A percentile compares a stretch with the other conserved stretches of the same genome.
phyloP scores from a whole-genome alignment of 2,329 filamentous ascomycete species.

The Ampelomyces quisqualis region DNA sequence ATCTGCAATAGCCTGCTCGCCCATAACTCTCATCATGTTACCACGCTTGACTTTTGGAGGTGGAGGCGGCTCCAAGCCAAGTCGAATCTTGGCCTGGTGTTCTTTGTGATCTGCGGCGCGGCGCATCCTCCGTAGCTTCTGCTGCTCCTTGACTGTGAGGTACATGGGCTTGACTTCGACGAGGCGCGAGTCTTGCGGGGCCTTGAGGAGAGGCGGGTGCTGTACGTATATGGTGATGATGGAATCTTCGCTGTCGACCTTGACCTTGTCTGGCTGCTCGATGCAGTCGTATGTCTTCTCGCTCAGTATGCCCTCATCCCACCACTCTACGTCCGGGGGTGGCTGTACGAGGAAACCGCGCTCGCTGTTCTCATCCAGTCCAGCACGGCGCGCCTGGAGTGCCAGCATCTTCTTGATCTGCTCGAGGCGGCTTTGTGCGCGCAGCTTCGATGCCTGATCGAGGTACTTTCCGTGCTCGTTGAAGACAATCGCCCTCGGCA shows the following conservation, averaged over 20 bases:
- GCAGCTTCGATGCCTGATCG: constrained; percentile 83
- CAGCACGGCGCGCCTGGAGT: constrained; percentile 81
- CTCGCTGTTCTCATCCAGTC: constrained; percentile 90
- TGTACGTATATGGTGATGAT: constrained; percentile 91
- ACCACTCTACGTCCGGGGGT: constrained; percentile 93
- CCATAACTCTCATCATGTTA: constrained; percentile 95
- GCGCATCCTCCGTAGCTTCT: constrained; percentile 84
- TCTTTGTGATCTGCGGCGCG: constrained; percentile 94
- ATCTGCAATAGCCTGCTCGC: constrained; percentile 90
- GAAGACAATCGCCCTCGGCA: constrained; percentile 78
- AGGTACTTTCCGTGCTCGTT: constrained; percentile 98
- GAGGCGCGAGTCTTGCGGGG: constrained; percentile 82
- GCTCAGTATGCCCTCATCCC: constrained; percentile 85
- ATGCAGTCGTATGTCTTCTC: constrained; percentile 73
- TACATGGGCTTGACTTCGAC: constrained; percentile 86
- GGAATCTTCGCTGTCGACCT: constrained; percentile 74
- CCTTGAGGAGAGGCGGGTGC: constrained; percentile 86
- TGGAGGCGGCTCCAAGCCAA: constrained; percentile 85
- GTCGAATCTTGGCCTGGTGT: constrained; percentile 89
- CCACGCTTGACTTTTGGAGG: constrained; percentile 96
- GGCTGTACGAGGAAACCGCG: constrained; percentile 82
- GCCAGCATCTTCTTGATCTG: constrained; percentile 94
- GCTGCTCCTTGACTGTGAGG: constrained; percentile 85
- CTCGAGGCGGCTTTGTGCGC: constrained; percentile 84
- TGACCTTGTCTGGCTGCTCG: constrained; percentile 64